phyloP scores from a whole-genome alignment of 1,284 basidiomycete species.

The Cutaneotrichosporon sp. region DNA sequence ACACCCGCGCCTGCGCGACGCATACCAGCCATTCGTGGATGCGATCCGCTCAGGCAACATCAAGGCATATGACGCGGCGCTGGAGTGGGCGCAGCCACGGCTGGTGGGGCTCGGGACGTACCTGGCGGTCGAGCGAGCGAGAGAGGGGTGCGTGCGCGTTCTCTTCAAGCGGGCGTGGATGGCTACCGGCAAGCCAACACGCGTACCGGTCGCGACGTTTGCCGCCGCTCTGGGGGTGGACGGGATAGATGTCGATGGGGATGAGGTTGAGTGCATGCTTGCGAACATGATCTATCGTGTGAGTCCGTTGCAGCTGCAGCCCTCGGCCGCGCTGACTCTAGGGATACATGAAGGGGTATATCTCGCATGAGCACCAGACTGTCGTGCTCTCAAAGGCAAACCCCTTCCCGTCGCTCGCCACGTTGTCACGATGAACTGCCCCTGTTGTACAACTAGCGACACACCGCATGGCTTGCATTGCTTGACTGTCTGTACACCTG shows the following conservation, averaged over 20 bases:
- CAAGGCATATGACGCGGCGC: conserved; percentile 68
- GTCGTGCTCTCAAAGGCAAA: conserved; percentile 78
- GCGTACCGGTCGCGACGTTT: conserved; percentile 74
- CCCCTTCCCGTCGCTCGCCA: conserved; percentile 64
- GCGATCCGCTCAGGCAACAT: conserved; percentile 76
- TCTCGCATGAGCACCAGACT: conserved; percentile 89
- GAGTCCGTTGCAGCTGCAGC: conserved; percentile 16
- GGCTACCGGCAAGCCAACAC: conserved; percentile 61
- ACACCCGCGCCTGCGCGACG: conserved; percentile 65
- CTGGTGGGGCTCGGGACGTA: conserved; percentile 78
- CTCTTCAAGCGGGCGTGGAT: conserved; percentile 88
- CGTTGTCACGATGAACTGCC: conserved; percentile 25
- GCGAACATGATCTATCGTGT: conserved; percentile 87
- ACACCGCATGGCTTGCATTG: background rate
- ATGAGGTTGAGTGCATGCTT: conserved; percentile 89
- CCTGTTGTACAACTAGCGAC: background rate
- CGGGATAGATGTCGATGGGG: conserved; percentile 54
- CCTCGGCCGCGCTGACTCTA: conserved; percentile 19
- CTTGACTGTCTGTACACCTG: too few relatives aligned
- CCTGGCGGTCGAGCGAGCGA: conserved; percentile 77
- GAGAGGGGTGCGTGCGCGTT: conserved; percentile 78
- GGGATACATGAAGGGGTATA: conserved; percentile 89
- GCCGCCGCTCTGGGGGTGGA: conserved; percentile 64
- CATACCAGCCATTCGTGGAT: conserved; percentile 73
- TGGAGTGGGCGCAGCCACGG: conserved; percentile 61